A percentile compares a stretch with the other conserved stretches of the same genome.
Evolutionary conservation across 352 stramenopile genomes (phyloP).

Genomic region (Blastocystis sp.): DNA sequence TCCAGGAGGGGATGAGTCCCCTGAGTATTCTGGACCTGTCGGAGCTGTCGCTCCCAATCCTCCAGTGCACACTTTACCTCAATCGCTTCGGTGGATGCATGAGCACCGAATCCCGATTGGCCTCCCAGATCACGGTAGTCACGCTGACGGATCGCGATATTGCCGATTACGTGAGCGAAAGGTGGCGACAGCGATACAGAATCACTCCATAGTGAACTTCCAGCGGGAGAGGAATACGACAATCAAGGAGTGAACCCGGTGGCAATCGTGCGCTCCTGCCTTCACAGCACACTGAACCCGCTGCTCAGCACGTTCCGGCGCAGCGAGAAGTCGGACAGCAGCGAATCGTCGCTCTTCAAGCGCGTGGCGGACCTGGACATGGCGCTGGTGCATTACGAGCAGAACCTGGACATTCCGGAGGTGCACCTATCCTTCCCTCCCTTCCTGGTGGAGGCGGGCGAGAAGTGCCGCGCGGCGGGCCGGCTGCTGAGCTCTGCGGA

Average conservation of each 20-base stretch:
- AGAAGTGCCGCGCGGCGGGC: conserved; percentile 72
- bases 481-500: conserved; percentile 71
- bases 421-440: conserved; percentile 84
- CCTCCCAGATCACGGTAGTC: conserved; percentile 36
- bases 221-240: not conserved
- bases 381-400: conserved; percentile 86
- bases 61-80: conserved; percentile 36
- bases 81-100: conserved; percentile 16
- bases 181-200: not conserved
- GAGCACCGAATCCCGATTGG: not conserved
- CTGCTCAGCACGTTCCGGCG: conserved; percentile 27
- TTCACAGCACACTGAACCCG: conserved; percentile 51
- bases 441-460: conserved; percentile 80
- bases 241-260: conserved; percentile 49
- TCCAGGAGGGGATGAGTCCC: not conserved
- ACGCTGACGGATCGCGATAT: conserved; percentile 33
- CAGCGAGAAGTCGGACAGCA: not conserved
- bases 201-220: not conserved
- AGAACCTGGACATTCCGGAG: conserved; percentile 89
- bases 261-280: conserved; percentile 54
- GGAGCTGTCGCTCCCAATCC: conserved; percentile 40
- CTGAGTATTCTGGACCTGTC: conserved; percentile 18
- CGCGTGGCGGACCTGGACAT: conserved; percentile 88
- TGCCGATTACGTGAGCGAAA: conserved; percentile 4
- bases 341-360: conserved; percentile 65